Base-by-base conservation (phyloP, 805 yeast species). In the Huiozyma naganishii region DNA sequence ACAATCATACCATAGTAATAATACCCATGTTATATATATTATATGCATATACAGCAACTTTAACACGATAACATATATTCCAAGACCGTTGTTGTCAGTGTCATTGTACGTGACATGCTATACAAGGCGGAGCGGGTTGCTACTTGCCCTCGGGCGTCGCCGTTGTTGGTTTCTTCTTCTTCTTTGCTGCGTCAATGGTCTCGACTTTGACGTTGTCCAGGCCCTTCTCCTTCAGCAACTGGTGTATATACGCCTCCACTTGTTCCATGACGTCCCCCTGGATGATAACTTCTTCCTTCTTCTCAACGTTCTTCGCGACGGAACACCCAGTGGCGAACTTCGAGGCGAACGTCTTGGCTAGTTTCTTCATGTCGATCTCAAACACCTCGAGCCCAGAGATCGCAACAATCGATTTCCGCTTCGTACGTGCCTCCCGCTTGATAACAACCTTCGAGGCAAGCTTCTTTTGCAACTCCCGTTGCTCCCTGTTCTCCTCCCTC, bases 231-330 rank as follows among this genome's bases (percentile, higher is more conserved):
- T 80, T 78, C 52, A 89, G 70, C 52, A 87, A 66, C 39, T 74
- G 75, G 41, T 72, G 76, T 48, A 89, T 76, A 53, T 83, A 83
- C 6, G 68, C 83, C 59, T 84, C 94, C 29, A 88, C 92, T 55
- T 83, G 95, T 51, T 88, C 96, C 45, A 88, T 83, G 37, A 89
- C 92, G 64, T 90, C 97, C 55, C 97, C 97, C 68, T 89, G 97
- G 47, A 89, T 82, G 46, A 86, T 76, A 45, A 89, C 77, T 59
- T 89, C 97, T 49, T 90, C 96, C 61, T 83, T 85, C 66, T 89
- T 89, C 51, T 89, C 97, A 4, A 79, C 88, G 50, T 79, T 84
- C 66, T 89, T 89, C 4, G 88, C 80, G 10, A 89, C 95, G 23
- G 92, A 79, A 29, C 96, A 90, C 41, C 97, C 97, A 7, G 97